Evolutionary conservation across 345 rosid species (phyloP), one percentile per base, ranked within the genome.

Genomic region (Syzygium aqueum): DNA sequence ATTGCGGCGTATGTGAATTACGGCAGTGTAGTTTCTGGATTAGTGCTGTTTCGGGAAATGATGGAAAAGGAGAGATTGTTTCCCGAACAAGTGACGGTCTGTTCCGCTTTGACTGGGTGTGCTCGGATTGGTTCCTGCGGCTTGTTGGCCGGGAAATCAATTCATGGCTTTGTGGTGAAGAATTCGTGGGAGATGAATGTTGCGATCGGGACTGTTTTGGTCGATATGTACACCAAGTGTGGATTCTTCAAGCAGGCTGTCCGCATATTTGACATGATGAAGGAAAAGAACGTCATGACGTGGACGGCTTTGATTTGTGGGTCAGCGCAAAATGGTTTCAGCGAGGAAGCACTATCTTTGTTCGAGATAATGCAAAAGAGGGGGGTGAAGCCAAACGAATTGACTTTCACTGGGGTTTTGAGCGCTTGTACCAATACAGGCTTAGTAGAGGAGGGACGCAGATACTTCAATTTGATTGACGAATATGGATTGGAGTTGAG

Each of bases 291-390:
- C 53, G 90, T 90, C 77, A 90, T 93, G 83, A 92, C 96, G 14
- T 94, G 95, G 96, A 94, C 93, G 84, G 90, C 91, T 0, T 85
- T 94, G 89, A 92, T 93, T 84, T 92, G 95, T 87, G 94, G 95
- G 33, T 91, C 88, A 53, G 94, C 95, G 54, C 91, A 90, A n/a
- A 92, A 93, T 87, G 93, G 93, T 85, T 87, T 89, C 65, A 56
- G 90, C 14, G 85, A 88, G 54, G 94, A 94, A 92, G 94, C 94
- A 30, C 28, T 93, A 40, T 84, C 87, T 50, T 91, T 91, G 85
- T 94, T 92, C 30, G 86, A 89, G 83, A 73, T 85, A 80, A 92
- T 95, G 96, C 91, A 87, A 87, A 88, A 84, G 78, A 78, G 59
- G 15, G 90, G 92, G 27, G 5, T 87, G 82, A 83, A 61, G 82